Base-by-base conservation (phyloP, 306 rosid species). In the Alnus rubra region DNA sequence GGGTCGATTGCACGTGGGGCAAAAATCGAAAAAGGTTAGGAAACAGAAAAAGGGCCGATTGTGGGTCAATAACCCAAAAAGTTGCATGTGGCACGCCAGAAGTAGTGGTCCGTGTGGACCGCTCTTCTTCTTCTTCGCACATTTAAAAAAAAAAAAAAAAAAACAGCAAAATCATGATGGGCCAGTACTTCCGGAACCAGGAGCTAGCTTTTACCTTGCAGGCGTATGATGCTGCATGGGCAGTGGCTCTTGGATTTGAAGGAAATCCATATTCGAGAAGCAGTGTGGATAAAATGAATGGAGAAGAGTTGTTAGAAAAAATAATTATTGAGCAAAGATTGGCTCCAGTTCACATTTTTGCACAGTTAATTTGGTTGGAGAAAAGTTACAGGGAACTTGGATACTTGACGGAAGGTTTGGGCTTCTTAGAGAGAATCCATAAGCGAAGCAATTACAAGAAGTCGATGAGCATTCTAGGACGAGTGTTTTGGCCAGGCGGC, bases 141-240 rank as follows among this genome's bases (percentile, higher is more conserved):
- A 23, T 23, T 23, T 23, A 23, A 23, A 23, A 23, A 23, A 23
- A 23, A 23, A 23, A n/a, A n/a, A 23, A 23, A 23, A 23, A 23
- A 23, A 23, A 23, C 28, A 23, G 53, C 48, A 42, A 42, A n/a
- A 45, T 45, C 74, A 15, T 9, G 35, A 48, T 9, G 35, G 18
- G 31, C 56, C 31, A n/a, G 28, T 23, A 23, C 0, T 37, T n/a
- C 31, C 33, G 6, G 30, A 39, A 70, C 74, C 55, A 10, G 37
- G 37, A 23, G 15, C 30, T 47, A 23, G 28, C 28, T 23, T 70
- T 30, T 10, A 6, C 74, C 0, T n/a, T 19, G 16, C 74, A 70
- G 35, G 74, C 74, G 14, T 70, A 19, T 70, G 74, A 70, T 47
- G 37, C 74, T 37, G 5, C 56, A 18, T 23, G 56, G 74, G 74